These are phyloP conservation scores for Tetracladium setigerum DNA, from an alignment of 495 filamentous ascomycete genomes.

Conservation along the genomic window DNA sequence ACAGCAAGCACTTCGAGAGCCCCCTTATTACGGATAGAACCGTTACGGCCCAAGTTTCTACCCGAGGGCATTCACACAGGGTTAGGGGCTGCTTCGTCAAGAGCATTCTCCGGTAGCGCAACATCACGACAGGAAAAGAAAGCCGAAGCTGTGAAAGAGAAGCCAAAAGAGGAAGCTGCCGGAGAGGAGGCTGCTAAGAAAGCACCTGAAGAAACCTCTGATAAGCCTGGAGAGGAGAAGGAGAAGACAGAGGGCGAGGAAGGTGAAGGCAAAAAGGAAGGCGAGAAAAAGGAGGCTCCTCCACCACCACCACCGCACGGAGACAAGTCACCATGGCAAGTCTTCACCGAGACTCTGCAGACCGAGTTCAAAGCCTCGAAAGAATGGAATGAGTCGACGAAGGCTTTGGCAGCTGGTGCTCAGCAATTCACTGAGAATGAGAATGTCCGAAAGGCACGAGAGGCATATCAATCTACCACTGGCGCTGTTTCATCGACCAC, in stretches of 20 bases:
- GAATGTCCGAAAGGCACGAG: slow-evolving; percentile 75
- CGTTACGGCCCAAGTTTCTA: slow-evolving; percentile 39
- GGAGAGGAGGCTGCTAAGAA: slow-evolving; percentile 39
- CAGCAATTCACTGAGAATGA: slow-evolving; percentile 93
- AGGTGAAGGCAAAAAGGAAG: slow-evolving; percentile 32
- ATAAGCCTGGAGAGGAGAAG: slow-evolving; percentile 39
- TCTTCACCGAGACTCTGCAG: slow-evolving; percentile 92
- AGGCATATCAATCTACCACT: slow-evolving; percentile 77
- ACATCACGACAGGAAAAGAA: slow-evolving; percentile 29
- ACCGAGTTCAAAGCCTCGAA: slow-evolving; percentile 93
- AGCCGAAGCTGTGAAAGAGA: slow-evolving; percentile 28
- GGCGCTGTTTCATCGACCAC: slow-evolving; percentile 66
- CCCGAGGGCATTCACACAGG: slow-evolving; percentile 27
- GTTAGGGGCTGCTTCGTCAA: slow-evolving; percentile 25
- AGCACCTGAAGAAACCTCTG: slow-evolving; percentile 12
- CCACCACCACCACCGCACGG: slow-evolving; percentile 91
- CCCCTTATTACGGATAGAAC: slow-evolving; percentile 14
- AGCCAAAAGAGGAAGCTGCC: slow-evolving; percentile 28
- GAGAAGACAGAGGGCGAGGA: slow-evolving; percentile 36
- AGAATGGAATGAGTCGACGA: slow-evolving; percentile 98
- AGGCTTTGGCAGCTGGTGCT: slow-evolving; percentile 79
- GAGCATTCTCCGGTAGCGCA: slow-evolving; percentile 35
- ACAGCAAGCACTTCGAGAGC: slow-evolving; percentile 19
- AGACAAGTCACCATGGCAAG: slow-evolving; percentile 96
- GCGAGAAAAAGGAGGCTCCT: slow-evolving; percentile 55